A percentile compares a stretch with the other conserved stretches of the same genome.
phyloP scores from a whole-genome alignment of 1,284 basidiomycete genomes.

The Malassezia equina region DNA sequence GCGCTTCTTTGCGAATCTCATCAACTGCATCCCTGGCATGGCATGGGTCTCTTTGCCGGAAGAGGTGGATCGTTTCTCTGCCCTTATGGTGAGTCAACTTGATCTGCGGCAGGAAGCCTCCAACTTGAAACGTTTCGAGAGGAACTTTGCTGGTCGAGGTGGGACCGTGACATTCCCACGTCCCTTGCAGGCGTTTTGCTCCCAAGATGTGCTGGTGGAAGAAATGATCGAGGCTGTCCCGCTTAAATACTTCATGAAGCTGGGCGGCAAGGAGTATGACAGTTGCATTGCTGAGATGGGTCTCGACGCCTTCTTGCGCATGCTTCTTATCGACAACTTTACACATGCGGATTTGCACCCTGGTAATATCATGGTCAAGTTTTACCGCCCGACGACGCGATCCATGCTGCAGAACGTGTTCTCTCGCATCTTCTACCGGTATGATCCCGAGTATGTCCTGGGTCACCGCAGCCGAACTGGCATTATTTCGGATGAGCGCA shows the following conservation, averaged over 20 bases:
- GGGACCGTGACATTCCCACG: slow-evolving; percentile 80
- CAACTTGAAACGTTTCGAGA: slow-evolving; percentile 74
- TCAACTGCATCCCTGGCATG: slow-evolving; percentile 80
- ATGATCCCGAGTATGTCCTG: slow-evolving; percentile 37
- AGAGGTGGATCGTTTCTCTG: slow-evolving; percentile 84
- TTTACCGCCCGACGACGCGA: slow-evolving; percentile 61
- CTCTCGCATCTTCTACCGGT: slow-evolving; percentile 33
- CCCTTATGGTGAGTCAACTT: slow-evolving; percentile 95
- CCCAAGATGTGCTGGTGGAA: slow-evolving; percentile 72
- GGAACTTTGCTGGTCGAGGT: slow-evolving; percentile 65
- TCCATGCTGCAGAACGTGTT: slow-evolving; percentile 34
- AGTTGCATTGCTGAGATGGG: slow-evolving; percentile 82
- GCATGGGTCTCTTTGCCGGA: slow-evolving; percentile 93
- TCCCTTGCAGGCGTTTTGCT: slow-evolving; percentile 69
- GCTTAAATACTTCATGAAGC: slow-evolving; percentile 72
- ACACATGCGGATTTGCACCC: slow-evolving; percentile 78
- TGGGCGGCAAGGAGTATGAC: slow-evolving; percentile 76
- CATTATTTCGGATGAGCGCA: slow-evolving; percentile 45
- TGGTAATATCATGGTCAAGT: slow-evolving; percentile 96
- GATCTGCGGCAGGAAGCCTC: slow-evolving; percentile 82
- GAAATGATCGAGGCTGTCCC: slow-evolving; percentile 89
- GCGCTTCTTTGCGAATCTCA: slow-evolving; percentile 72
- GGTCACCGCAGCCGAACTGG: slow-evolving; percentile 11
- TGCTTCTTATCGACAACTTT: slow-evolving; percentile 96
- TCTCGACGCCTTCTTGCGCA: slow-evolving; percentile 90